Conservation (phyloP, 169 alveolate genomes). For the Theileria luwenshuni region DNA sequence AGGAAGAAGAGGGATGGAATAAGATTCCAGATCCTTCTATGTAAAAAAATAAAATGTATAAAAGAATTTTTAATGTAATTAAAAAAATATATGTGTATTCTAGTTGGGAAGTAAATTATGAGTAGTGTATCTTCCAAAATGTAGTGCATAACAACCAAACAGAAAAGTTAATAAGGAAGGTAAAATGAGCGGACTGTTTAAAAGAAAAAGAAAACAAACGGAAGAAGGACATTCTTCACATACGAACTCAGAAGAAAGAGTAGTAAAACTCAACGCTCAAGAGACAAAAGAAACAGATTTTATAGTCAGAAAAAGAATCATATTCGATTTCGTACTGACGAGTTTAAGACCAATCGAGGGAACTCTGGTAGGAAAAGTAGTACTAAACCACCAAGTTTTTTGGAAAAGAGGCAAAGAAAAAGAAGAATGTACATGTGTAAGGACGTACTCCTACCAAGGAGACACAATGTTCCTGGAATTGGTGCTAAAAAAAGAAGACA, state of each 20-base stretch:
- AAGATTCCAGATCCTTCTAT: too few relatives aligned
- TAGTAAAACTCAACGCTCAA: background rate
- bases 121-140: too few relatives aligned
- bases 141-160: background rate
- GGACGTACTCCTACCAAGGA: background rate
- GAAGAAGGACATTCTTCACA: background rate
- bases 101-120: too few relatives aligned
- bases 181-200: background rate
- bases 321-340: constrained; percentile 14
- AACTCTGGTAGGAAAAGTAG: constrained; percentile 7
- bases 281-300: background rate
- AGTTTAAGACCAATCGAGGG: background rate
- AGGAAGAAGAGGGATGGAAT: too few relatives aligned
- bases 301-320: background rate
- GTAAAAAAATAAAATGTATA: too few relatives aligned
- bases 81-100: too few relatives aligned
- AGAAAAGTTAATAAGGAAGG: background rate
- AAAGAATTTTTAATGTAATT: too few relatives aligned
- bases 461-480: constrained; percentile 6
- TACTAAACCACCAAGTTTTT: constrained; percentile 8
- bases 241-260: background rate
- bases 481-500: background rate
- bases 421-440: background rate
- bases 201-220: constrained; percentile 2
- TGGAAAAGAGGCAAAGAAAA: constrained; percentile 5